phyloP scores from a whole-genome alignment of 345 rosid species.

The Citrus maxima region DNA sequence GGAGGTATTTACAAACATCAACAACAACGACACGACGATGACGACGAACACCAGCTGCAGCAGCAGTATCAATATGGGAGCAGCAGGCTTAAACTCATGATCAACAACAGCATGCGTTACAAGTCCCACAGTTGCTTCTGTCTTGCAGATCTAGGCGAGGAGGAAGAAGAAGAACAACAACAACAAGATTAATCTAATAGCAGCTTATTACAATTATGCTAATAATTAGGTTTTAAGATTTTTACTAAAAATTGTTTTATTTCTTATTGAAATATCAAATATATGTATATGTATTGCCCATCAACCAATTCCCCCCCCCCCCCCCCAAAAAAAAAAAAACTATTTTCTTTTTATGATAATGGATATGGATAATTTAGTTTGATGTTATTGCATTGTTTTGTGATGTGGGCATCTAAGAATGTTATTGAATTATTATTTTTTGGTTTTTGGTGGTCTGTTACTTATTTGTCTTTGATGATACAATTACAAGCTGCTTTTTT shows the following conservation, averaged over 20 bases:
- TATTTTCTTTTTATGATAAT: not conserved
- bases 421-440: too few species aligned
- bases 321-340: too few species aligned
- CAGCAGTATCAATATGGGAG: not conserved
- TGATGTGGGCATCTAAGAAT: too few species aligned
- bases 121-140: conserved; percentile 65
- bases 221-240: too few species aligned
- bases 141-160: conserved; percentile 65
- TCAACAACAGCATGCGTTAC: conserved; percentile 13
- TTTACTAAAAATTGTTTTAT: too few species aligned
- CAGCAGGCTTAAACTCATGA: conserved; percentile 16
- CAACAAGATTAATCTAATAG: too few species aligned
- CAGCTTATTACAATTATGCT: too few species aligned
- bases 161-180: conserved; percentile 5
- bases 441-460: too few species aligned
- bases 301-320: too few species aligned
- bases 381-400: not conserved
- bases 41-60: not conserved
- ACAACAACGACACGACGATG: not conserved
- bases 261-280: not conserved
- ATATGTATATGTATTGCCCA: not conserved
- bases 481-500: too few species aligned
- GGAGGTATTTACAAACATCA: not conserved
- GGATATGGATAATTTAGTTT: not conserved
- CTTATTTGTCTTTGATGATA: too few species aligned